Conservation (phyloP, 495 filamentous ascomycete genomes). For the Diplogelasinospora grovesii region DNA sequence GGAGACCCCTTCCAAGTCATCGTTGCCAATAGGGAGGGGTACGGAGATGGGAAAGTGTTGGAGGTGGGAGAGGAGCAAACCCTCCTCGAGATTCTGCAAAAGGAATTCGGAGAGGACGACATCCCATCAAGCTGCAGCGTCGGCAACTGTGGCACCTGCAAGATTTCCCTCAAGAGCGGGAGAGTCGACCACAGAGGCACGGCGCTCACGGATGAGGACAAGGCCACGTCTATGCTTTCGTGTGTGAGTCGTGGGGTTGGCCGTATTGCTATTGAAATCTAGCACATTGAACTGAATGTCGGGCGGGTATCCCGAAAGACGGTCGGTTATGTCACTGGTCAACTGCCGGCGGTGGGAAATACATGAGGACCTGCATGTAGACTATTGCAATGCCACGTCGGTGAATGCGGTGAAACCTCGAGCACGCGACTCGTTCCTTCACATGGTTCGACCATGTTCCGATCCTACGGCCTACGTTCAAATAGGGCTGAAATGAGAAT, state of each 20-base stretch:
- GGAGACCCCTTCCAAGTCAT: conserved; percentile 52
- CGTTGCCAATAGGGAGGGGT: conserved; percentile 27
- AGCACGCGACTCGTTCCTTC: too few relatives aligned
- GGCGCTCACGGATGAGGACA: conserved; percentile 39
- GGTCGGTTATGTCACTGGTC: too few relatives aligned
- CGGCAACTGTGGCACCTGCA: conserved; percentile 56
- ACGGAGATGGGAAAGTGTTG: conserved; percentile 20
- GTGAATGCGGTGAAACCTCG: too few relatives aligned
- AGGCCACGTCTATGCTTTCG: conserved; percentile 34
- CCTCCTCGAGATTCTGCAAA: conserved; percentile 35
- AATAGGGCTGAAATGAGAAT: too few relatives aligned
- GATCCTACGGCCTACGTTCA: too few relatives aligned
- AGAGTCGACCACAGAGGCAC: conserved; percentile 49
- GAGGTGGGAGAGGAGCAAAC: conserved; percentile 37
- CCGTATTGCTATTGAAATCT: conserved; percentile 40
- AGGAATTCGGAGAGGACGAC: conserved; percentile 29
- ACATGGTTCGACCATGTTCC: too few relatives aligned
- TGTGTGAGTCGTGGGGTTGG: conserved; percentile 45
- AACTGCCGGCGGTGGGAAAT: too few relatives aligned
- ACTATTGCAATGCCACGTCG: too few relatives aligned
- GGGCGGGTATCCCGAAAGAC: too few relatives aligned
- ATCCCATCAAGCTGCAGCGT: conserved; percentile 49
- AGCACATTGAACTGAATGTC: too few relatives aligned
- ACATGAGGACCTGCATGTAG: too few relatives aligned
- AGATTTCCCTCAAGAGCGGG: conserved; percentile 40